Conservation (phyloP, 768 basidiomycete species). For the Jaapia argillacea region DNA sequence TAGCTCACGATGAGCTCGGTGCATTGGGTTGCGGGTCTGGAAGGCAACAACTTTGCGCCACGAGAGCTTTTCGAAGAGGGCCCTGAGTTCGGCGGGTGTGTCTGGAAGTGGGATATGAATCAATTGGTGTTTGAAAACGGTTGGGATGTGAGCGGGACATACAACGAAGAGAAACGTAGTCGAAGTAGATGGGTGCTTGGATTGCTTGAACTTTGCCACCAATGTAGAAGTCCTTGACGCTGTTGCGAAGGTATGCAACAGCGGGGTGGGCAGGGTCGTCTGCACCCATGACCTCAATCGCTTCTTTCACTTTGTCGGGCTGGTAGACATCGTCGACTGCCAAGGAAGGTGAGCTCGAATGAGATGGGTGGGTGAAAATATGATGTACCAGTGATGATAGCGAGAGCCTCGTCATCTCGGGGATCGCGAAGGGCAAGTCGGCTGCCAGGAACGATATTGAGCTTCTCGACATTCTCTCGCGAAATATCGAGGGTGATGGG, state of each 20-base stretch:
- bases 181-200: conserved; percentile 84
- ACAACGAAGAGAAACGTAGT: conserved; percentile 94
- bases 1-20: conserved; percentile 94
- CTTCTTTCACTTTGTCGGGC: conserved; percentile 82
- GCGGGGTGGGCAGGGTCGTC: conserved; percentile 94
- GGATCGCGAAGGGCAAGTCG: conserved; percentile 82
- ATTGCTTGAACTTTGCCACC: conserved; percentile 94
- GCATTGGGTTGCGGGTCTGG: conserved; percentile 99
- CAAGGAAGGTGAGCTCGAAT: neutral
- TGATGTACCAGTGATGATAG: conserved; percentile 70
- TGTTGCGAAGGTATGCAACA: conserved; percentile 81
- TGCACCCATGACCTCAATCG: conserved; percentile 89
- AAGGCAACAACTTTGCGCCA: conserved; percentile 98
- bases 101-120: conserved; percentile 33
- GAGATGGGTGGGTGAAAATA: neutral
- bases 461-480: conserved; percentile 54
- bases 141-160: conserved; percentile 18
- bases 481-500: conserved; percentile 94
- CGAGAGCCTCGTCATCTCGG: conserved; percentile 85
- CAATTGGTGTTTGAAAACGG: neutral
- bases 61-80: conserved; percentile 93
- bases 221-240: conserved; percentile 80
- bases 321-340: conserved; percentile 83
- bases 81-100: conserved; percentile 89
- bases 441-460: conserved; percentile 61